A percentile compares a stretch with the other conserved stretches of the same genome.
phyloP scores from a whole-genome alignment of 2,329 filamentous ascomycete genomes.

The Coleophoma eucalyptorum region DNA sequence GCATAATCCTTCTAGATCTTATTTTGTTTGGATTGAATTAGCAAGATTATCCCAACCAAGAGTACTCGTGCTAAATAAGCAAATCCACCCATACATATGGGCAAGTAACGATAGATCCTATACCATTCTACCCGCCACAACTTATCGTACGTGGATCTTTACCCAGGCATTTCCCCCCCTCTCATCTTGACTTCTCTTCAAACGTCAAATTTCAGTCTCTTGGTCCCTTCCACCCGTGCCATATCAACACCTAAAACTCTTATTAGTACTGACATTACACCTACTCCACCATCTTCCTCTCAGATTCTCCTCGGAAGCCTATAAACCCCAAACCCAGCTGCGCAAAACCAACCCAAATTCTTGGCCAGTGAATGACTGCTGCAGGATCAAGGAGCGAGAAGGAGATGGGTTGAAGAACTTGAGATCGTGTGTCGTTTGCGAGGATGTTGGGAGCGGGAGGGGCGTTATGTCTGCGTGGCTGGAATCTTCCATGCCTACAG shows the following conservation, averaged over 20 bases:
- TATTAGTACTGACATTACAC: slow-evolving; percentile 64
- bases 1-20: too few relatives aligned
- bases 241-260: slow-evolving; percentile 41
- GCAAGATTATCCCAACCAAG: too few relatives aligned
- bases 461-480: slow-evolving; percentile 59
- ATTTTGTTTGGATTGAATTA: too few relatives aligned
- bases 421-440: slow-evolving; percentile 52
- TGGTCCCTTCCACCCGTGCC: too few relatives aligned
- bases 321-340: slow-evolving; percentile 8
- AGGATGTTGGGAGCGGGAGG: slow-evolving; percentile 50
- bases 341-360: slow-evolving; percentile 52
- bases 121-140: too few relatives aligned
- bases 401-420: slow-evolving; percentile 36
- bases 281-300: slow-evolving; percentile 54
- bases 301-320: slow-evolving; percentile 54
- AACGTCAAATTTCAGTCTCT: too few relatives aligned
- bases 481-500: slow-evolving; percentile 57
- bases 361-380: slow-evolving; percentile 59
- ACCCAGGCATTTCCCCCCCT: too few relatives aligned
- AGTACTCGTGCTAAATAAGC: too few relatives aligned
- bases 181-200: too few relatives aligned
- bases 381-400: slow-evolving; percentile 57
- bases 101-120: too few relatives aligned
- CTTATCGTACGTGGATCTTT: too few relatives aligned
- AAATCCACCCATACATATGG: too few relatives aligned